These are phyloP conservation scores for Arthrobotrys megalospora DNA, from an alignment of 2,329 filamentous ascomycete species.

Conservation along the genomic window DNA sequence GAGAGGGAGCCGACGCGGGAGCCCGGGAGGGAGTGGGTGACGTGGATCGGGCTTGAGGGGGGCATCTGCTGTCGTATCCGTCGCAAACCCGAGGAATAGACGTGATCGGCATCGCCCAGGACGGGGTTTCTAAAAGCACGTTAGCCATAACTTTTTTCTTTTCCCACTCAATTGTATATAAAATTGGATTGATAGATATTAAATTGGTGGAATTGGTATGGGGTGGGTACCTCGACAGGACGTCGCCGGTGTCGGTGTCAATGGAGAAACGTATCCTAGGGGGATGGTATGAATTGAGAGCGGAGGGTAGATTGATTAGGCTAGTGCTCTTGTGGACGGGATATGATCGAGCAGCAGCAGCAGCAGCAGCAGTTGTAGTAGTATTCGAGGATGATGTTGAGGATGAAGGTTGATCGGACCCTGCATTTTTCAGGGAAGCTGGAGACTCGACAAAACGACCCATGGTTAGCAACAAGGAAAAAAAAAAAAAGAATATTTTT, in stretches of 20 bases:
- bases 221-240: slow-evolving; percentile 78
- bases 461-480: slow-evolving; percentile 38
- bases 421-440: slow-evolving; percentile 43
- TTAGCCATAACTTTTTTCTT: slow-evolving; percentile 61
- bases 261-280: slow-evolving; percentile 81
- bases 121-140: slow-evolving; percentile 78
- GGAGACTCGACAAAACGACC: slow-evolving; percentile 40
- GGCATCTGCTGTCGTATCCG: slow-evolving; percentile 91
- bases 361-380: background rate
- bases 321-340: slow-evolving; percentile 56
- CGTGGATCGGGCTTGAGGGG: slow-evolving; percentile 61
- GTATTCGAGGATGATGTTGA: slow-evolving; percentile 26
- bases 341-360: slow-evolving; percentile 2
- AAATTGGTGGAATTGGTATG: slow-evolving; percentile 57
- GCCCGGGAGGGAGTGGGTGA: slow-evolving; percentile 72
- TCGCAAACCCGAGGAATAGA: slow-evolving; percentile 87
- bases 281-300: slow-evolving; percentile 70
- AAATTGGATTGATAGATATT: slow-evolving; percentile 51
- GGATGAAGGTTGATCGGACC: slow-evolving; percentile 27
- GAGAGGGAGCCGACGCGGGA: slow-evolving; percentile 79
- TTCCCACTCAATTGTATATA: slow-evolving; percentile 61
- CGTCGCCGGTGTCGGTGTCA: slow-evolving; percentile 79
- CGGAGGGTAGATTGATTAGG: slow-evolving; percentile 60
- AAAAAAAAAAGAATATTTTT: background rate
- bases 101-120: slow-evolving; percentile 86